phyloP scores from a whole-genome alignment of 106 monocot genomes.

The Agapanthus africanus region DNA sequence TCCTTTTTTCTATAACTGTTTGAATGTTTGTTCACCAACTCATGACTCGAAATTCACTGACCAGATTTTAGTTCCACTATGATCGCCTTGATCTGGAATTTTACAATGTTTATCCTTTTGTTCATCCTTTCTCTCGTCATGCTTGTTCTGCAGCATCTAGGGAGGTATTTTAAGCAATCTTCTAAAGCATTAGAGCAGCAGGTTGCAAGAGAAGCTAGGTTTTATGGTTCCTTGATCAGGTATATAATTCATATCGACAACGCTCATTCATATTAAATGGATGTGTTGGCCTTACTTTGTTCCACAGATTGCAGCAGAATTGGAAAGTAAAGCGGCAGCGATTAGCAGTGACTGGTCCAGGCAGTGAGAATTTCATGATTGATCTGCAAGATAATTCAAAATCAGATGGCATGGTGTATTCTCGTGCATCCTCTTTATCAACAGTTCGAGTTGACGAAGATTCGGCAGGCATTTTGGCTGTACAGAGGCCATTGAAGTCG shows the following conservation, averaged over 20 bases:
- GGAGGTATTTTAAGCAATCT: constrained; percentile 85
- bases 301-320: constrained; percentile 81
- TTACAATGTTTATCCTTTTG: too few relatives aligned
- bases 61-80: too few relatives aligned
- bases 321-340: constrained; percentile 99
- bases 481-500: constrained; percentile 60
- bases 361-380: constrained; percentile 73
- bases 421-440: constrained; percentile 37
- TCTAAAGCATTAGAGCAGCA: constrained; percentile 87
- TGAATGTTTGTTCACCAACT: not conserved
- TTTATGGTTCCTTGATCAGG: constrained; percentile 92
- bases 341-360: constrained; percentile 31
- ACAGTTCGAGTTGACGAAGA: constrained; percentile 69
- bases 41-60: too few relatives aligned
- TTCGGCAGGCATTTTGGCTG: constrained; percentile 54
- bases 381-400: constrained; percentile 71
- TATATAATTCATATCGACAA: constrained; percentile 14
- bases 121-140: too few relatives aligned
- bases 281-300: constrained; percentile 3
- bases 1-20: not conserved
- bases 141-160: constrained; percentile 54
- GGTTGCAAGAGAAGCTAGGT: constrained; percentile 68
- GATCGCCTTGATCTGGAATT: too few relatives aligned
- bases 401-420: constrained; percentile 24
- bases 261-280: constrained; percentile 1